Evolutionary conservation across 352 stramenopile species (phyloP).

Genomic region (Phytopythium sindhum): DNA sequence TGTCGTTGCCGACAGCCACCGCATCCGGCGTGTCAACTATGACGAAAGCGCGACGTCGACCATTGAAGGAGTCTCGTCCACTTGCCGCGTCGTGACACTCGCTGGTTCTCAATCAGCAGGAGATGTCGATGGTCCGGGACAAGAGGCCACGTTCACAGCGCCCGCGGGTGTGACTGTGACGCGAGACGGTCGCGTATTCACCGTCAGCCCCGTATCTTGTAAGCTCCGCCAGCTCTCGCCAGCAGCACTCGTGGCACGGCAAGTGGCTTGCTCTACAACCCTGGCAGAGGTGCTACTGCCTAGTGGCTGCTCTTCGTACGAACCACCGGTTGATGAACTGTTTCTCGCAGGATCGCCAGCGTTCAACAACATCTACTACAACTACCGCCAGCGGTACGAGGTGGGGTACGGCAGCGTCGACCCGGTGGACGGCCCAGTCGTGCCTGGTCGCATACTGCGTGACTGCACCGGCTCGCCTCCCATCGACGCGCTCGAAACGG

Average conservation of each 20-base stretch:
- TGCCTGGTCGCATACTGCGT: conserved; percentile 75
- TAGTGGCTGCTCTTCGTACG: conserved; percentile 93
- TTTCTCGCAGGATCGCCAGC: conserved; percentile 72
- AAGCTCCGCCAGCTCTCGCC: conserved; percentile 84
- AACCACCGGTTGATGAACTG: conserved; percentile 87
- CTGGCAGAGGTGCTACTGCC: conserved; percentile 85
- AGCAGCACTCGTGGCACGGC: conserved; percentile 57
- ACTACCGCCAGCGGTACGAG: conserved; percentile 57
- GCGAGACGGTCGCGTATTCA: conserved; percentile 84
- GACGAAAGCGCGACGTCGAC: conserved; percentile 43
- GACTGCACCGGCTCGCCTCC: conserved; percentile 92
- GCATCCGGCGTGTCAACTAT: conserved; percentile 83
- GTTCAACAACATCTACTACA: conserved; percentile 93
- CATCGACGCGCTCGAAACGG: conserved; percentile 76
- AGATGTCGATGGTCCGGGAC: conserved; percentile 80
- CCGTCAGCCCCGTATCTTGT: conserved; percentile 90
- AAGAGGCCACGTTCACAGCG: conserved; percentile 89
- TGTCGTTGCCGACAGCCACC: conserved; percentile 89
- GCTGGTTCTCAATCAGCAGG: conserved; percentile 72
- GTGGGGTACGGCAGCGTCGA: conserved; percentile 13
- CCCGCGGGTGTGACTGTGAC: conserved; percentile 85
- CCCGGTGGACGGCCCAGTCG: conserved; percentile 37
- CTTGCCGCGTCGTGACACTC: conserved; percentile 87
- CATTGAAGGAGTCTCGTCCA: conserved; percentile 64
- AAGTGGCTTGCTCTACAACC: conserved; percentile 74